Evolutionary conservation across 164 flowering plant species (phyloP), one percentile per base, ranked within the genome.

Genomic region (Chloranthus sessilifolius): DNA sequence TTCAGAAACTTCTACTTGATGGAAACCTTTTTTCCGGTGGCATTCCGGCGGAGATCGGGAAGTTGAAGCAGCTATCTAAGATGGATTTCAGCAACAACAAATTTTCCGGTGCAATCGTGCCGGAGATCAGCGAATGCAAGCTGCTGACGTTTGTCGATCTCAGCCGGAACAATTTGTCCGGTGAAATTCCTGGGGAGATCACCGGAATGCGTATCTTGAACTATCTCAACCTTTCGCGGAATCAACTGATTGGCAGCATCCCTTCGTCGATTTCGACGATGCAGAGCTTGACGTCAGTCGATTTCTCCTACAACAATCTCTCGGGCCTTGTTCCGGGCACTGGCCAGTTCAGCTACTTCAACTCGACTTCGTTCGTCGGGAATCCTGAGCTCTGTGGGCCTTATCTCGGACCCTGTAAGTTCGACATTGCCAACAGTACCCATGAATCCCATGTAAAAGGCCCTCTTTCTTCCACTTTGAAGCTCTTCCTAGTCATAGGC

Each of bases 341-440:
- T 27, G 97, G 99, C 47, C 97, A 94, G 68, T 94, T 94, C 59
- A 85, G 92, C 66, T 89, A 82, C 81, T 89, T 94, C 74, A 94
- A 94, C 48, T 73, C 74, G 53, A 84, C 95, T 1, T 86, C 95
- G 0, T 94, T 94, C 58, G 41, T 80, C 38, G 99, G 99, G 2
- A 94, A 94, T 51, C 83, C 95, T n/a, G 72, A 66, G 1, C 91
- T 92, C 17, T 92, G 99, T 45, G 99, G 99, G 4, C 91, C 92
- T 0, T 86, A 81, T 55, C 55, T 89, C 63, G 86, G 90, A 2
- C 88, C 92, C 24, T 92, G 99, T 58, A 81, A 78, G 41, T 69
- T 49, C 49, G 94, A 88, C 41, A 67, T 60, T 51, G 70, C 62
- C 9, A 61, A 65, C 64, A 71, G 75, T 5, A 53, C 69, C 8